Conservation (phyloP, 148 eudicot genomes). For the Talinum fruticosum region DNA sequence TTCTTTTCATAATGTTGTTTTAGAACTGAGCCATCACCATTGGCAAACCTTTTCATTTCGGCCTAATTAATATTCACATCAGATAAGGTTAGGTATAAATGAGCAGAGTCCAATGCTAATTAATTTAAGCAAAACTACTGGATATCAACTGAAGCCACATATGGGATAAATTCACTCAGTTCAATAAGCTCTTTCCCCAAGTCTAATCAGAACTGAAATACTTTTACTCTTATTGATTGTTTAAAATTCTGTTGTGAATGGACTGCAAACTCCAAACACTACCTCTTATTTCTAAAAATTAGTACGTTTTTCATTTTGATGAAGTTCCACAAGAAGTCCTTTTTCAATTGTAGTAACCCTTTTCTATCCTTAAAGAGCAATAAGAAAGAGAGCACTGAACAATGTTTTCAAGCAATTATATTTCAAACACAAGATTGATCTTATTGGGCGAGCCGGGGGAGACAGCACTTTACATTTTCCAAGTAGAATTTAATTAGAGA, state of each 20-base stretch:
- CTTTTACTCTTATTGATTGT: too few relatives aligned
- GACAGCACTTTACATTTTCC: too few relatives aligned
- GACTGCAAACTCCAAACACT: background rate
- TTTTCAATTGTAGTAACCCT: background rate
- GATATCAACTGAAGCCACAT: background rate
- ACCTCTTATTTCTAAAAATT: background rate
- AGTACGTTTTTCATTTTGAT: background rate
- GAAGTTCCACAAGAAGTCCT: background rate
- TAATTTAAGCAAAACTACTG: background rate
- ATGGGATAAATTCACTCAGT: background rate
- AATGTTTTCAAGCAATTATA: background rate
- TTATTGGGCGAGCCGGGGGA: too few relatives aligned
- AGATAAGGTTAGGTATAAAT: background rate
- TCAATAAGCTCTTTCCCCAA: background rate
- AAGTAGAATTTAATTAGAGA: background rate
- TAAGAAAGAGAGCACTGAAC: background rate
- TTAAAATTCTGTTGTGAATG: too few relatives aligned
- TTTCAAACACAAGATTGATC: background rate
- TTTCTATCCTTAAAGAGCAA: background rate
- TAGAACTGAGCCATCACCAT: slow-evolving; percentile 61
- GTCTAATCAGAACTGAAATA: too few relatives aligned
- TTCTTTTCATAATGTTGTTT: slow-evolving; percentile 93
- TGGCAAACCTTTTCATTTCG: slow-evolving; percentile 83
- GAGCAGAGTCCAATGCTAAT: background rate
- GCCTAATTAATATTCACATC: slow-evolving; percentile 46